Evolutionary conservation across 2,329 filamentous ascomycete species (phyloP), one percentile per base, ranked within the genome.

Genomic region (Teratosphaeria zuluensis): DNA sequence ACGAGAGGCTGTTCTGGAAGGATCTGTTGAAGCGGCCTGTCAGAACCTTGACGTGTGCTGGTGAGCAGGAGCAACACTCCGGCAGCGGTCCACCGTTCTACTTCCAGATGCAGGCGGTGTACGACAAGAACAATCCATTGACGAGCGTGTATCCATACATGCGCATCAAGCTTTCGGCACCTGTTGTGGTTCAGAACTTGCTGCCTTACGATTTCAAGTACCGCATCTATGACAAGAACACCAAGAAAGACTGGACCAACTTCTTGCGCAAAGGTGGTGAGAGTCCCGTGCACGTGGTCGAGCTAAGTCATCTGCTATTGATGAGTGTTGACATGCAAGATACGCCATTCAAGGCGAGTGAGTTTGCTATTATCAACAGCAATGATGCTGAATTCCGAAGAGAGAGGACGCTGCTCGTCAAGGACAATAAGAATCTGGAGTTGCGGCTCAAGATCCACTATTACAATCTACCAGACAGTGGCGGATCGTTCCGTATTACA

Each of bases 141-240:
- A 88, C 88, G 1, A 86, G 86, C 59, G 83, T 87, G 61, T 99
- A 99, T 70, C 94, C 94, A 0, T 94, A 94, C 72, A 97, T 99
- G 94, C 86, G 85, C 60, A 81, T 99, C 64, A 89, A 92, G 65
- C 82, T 99, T 2, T 95, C 90, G 28, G 92, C 94, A 0, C 94
- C 95, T 0, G 84, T 99, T 14, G 92, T 96, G 55, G 81, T 99
- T 4, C 92, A 99, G 73, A 99, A 99, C 65, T 77, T 99, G 51
- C 77, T 99, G 42, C 94, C 94, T 0, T 97, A 94, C 70, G 94
- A 99, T 74, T 99, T 99, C 84, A 97, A 99, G 74, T 99, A 99
- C 73, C 86, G 92, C 58, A 97, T 99, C 58, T 99, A 97, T 70
- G 94, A 99, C 77, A 96, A 95, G 77, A 95, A 96, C 72, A 96